Evolutionary conservation across 202 grass and related monocot genomes (phyloP).

Genomic region (Elaeis oleifera): DNA sequence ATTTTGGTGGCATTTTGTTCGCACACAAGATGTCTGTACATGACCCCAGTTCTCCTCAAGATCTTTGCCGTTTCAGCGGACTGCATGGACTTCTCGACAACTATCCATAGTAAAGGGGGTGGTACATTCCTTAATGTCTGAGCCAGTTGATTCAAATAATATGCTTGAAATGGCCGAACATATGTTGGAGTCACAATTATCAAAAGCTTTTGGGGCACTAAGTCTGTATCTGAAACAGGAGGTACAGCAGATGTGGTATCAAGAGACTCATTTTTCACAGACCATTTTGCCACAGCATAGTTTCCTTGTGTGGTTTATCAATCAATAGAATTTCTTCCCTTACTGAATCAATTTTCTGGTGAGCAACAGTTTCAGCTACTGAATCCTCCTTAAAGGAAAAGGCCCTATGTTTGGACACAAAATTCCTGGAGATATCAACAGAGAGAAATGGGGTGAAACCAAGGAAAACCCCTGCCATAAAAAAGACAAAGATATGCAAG

Average conservation of each 20-base stretch:
- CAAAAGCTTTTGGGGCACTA: constrained; percentile 52
- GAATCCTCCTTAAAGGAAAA: constrained; percentile 35
- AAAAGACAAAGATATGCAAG: constrained; percentile 49
- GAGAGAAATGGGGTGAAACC: constrained; percentile 72
- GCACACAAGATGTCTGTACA: constrained; percentile 91
- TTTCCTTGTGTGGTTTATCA: constrained; percentile 25
- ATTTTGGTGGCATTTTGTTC: constrained; percentile 55
- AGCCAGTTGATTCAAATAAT: constrained; percentile 76
- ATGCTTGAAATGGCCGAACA: constrained; percentile 69
- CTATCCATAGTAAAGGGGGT: constrained; percentile 79
- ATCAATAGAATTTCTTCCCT: constrained; percentile 32
- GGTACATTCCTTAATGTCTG: constrained; percentile 66
- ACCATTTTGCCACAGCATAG: constrained; percentile 39
- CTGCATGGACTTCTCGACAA: constrained; percentile 66
- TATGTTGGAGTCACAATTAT: constrained; percentile 83
- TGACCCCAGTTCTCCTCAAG: constrained; percentile 75
- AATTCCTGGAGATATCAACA: constrained; percentile 51
- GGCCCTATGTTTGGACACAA: constrained; percentile 34
- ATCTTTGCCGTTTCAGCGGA: constrained; percentile 63
- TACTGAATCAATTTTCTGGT: no score
- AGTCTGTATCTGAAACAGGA: constrained; percentile 18
- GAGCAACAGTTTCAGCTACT: constrained; percentile 5
- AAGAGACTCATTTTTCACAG: constrained; percentile 47
- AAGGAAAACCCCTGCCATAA: constrained; percentile 64
- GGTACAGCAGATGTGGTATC: constrained; percentile 7